Evolutionary conservation across 2,329 filamentous ascomycete species (phyloP).

Genomic region (Pestalotiopsis sp.): DNA sequence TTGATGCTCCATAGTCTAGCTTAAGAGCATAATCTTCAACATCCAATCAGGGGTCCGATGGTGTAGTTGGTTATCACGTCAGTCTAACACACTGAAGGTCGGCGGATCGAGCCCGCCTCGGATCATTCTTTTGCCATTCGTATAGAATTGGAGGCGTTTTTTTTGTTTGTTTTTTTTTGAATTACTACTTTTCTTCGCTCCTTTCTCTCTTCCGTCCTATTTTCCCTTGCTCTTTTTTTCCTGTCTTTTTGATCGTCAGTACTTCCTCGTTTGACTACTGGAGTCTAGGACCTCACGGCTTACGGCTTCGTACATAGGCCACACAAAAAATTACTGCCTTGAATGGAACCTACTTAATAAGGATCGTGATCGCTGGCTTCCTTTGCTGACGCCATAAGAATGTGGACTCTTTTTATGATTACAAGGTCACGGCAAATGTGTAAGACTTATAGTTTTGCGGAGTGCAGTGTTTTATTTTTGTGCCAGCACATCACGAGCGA

Average conservation of each 20-base stretch:
- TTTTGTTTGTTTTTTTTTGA: background rate
- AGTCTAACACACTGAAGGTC: conserved; percentile 48
- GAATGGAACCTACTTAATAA: too few relatives aligned
- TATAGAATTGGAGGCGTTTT: background rate
- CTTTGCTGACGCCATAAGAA: too few relatives aligned
- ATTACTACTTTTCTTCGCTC: too few relatives aligned
- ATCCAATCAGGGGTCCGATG: conserved; percentile 19
- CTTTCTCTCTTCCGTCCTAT: background rate
- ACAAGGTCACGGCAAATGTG: background rate
- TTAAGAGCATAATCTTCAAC: background rate
- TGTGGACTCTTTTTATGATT: too few relatives aligned
- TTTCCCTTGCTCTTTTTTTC: background rate
- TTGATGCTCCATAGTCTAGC: background rate
- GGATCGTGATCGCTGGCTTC: too few relatives aligned
- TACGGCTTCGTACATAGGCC: too few relatives aligned
- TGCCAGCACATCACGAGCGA: background rate
- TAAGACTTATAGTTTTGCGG: background rate
- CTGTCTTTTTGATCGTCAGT: too few relatives aligned
- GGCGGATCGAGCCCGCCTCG: conserved; percentile 34
- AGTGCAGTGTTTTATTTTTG: background rate
- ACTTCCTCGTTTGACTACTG: too few relatives aligned
- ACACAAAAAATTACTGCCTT: too few relatives aligned
- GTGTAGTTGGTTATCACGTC: conserved; percentile 51
- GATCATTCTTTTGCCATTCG: background rate
- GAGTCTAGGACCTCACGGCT: too few relatives aligned